Percentiles rank a stretch among this genome's conserved stretches.
phyloP scores from a whole-genome alignment of 371 early-diverging fungal species.

The Syncephalastrum contaminatum region DNA sequence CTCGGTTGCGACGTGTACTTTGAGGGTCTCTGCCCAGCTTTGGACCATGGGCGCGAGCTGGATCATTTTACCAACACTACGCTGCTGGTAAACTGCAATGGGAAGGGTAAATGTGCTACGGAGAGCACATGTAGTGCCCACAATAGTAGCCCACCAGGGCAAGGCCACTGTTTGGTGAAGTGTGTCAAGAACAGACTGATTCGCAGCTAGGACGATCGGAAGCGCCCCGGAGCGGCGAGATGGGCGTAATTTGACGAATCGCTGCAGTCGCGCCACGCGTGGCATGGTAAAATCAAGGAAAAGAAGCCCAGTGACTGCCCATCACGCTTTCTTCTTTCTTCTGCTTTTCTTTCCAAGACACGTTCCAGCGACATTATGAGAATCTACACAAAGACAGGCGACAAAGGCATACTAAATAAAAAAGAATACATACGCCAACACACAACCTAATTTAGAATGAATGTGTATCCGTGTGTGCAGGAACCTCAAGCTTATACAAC shows the following conservation, averaged over 20 bases:
- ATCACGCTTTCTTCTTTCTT: too few relatives aligned
- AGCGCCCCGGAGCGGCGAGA: slow-evolving; percentile 3
- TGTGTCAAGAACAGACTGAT: slow-evolving; percentile 42
- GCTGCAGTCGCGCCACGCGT: too few relatives aligned
- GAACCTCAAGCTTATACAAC: slow-evolving; percentile 85
- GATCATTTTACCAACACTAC: slow-evolving; percentile 56
- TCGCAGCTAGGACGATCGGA: slow-evolving; percentile 38
- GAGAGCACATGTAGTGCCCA: slow-evolving; percentile 56
- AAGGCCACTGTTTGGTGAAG: slow-evolving; percentile 44
- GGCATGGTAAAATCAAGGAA: too few relatives aligned
- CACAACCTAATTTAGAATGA: not conserved
- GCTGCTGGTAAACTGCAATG: slow-evolving; percentile 73
- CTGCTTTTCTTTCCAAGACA: too few relatives aligned
- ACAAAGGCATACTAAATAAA: slow-evolving; percentile 62
- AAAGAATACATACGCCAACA: not conserved
- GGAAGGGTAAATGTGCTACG: slow-evolving; percentile 69
- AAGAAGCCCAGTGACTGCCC: too few relatives aligned
- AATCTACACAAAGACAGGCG: slow-evolving; percentile 94
- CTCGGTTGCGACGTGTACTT: slow-evolving; percentile 44
- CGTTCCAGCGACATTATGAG: slow-evolving; percentile 26
- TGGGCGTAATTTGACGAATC: too few relatives aligned
- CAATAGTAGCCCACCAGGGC: slow-evolving; percentile 76
- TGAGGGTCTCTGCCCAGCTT: slow-evolving; percentile 64
- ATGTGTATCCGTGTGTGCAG: slow-evolving; percentile 27
- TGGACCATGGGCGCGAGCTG: slow-evolving; percentile 62